phyloP scores from a whole-genome alignment of 306 rosid species.

The Styphnolobium japonicum region DNA sequence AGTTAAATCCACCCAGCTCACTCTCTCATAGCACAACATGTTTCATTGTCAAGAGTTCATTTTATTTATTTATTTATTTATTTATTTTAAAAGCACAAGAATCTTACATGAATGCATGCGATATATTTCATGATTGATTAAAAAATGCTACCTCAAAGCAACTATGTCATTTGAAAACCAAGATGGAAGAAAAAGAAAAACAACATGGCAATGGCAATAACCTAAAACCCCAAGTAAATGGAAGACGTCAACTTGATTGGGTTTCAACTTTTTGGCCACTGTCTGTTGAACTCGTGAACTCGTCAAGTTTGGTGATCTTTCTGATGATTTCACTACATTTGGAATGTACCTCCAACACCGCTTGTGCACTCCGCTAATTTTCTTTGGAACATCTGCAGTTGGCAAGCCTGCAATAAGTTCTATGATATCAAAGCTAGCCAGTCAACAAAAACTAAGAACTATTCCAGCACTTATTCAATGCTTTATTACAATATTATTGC shows the following conservation, averaged over 20 bases:
- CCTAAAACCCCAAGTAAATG: conserved; percentile 16
- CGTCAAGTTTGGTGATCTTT: conserved; percentile 33
- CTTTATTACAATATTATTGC: not conserved
- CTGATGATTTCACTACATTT: conserved; percentile 37
- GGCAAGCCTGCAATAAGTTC: conserved; percentile 65
- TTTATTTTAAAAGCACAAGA: conserved; percentile 22
- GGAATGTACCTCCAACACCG: conserved; percentile 93
- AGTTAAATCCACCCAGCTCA: conserved; percentile 4
- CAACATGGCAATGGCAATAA: too few relatives aligned
- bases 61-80: too few relatives aligned
- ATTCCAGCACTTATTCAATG: not conserved
- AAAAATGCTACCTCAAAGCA: conserved; percentile 24
- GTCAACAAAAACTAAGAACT: not conserved
- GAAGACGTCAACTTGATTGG: conserved; percentile 49
- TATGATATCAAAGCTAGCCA: conserved; percentile 18
- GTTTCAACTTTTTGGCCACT: conserved; percentile 46
- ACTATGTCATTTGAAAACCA: conserved; percentile 20
- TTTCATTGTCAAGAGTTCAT: too few relatives aligned
- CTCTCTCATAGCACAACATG: too few relatives aligned
- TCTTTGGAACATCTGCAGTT: conserved; percentile 69
- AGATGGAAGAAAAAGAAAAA: too few relatives aligned
- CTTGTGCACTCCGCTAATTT: conserved; percentile 96
- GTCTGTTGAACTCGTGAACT: conserved; percentile 50
- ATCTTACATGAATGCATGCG: conserved; percentile 22
- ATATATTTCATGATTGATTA: not conserved